Percentiles rank a stretch among this genome's conserved stretches.
These are phyloP conservation scores for Xanthoparmelia taractica DNA, from an alignment of 495 filamentous ascomycete genomes.

Conservation along the genomic window DNA sequence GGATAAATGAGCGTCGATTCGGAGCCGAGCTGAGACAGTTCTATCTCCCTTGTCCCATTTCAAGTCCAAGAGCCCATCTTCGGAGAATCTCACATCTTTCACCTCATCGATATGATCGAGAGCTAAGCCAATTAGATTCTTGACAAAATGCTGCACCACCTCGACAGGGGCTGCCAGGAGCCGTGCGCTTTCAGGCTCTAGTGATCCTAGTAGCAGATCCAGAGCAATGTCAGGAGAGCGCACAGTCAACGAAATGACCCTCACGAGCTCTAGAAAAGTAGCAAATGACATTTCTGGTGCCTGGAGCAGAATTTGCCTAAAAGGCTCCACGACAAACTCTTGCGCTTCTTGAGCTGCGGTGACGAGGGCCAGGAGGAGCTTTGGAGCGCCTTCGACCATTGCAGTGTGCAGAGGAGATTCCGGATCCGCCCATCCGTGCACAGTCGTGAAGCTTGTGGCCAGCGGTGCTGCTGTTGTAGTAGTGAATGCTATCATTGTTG, in stretches of 20 bases:
- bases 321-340: constrained; percentile 33
- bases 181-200: constrained; percentile 35
- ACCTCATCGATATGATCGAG: constrained; percentile 45
- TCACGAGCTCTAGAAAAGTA: constrained; percentile 27
- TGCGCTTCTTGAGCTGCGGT: no score
- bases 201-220: constrained; percentile 38
- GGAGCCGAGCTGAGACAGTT: no score
- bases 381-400: no score
- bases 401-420: no score
- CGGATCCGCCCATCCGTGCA: no score
- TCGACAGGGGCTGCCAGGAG: constrained; percentile 31
- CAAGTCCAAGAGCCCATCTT: no score
- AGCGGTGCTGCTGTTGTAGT: no score
- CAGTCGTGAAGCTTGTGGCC: no score
- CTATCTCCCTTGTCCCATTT: no score
- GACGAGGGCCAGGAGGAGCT: no score
- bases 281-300: no score
- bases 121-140: constrained; percentile 39
- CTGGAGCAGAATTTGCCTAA: constrained; percentile 31
- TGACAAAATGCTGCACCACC: constrained; percentile 31
- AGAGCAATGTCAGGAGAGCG: constrained; percentile 36
- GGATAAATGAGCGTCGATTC: no score
- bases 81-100: constrained; percentile 19
- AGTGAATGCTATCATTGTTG: constrained; percentile 12
- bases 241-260: constrained; percentile 38